Evolutionary conservation across 768 basidiomycete genomes (phyloP).

Genomic region (Krasilnikovozyma curviuscula): DNA sequence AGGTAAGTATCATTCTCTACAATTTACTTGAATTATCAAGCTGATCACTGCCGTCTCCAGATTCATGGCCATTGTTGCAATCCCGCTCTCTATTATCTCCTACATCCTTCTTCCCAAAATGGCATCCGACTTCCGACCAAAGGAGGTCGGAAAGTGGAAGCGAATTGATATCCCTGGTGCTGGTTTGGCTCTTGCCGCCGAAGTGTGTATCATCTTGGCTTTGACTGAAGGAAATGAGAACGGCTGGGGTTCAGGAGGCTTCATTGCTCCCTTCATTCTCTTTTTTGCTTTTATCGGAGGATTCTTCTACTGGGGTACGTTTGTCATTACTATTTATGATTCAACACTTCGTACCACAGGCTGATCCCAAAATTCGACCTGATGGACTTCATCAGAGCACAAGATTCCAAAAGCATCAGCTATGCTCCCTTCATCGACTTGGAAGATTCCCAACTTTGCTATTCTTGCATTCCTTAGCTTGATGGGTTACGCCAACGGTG

Average conservation of each 20-base stretch:
- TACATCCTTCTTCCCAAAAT: constrained; percentile 1
- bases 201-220: constrained; percentile 21
- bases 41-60: too few relatives aligned
- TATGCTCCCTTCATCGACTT: too few relatives aligned
- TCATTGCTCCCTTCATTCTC: background rate
- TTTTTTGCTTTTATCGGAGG: background rate
- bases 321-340: too few relatives aligned
- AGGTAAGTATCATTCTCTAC: constrained; percentile 19
- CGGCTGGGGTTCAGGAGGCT: background rate
- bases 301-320: background rate
- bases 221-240: background rate
- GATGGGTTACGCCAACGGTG: too few relatives aligned
- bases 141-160: constrained; percentile 18
- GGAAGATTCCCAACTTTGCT: too few relatives aligned
- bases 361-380: too few relatives aligned
- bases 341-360: too few relatives aligned
- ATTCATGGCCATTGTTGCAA: constrained; percentile 9
- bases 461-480: too few relatives aligned
- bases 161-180: constrained; percentile 24
- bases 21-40: too few relatives aligned
- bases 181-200: constrained; percentile 19
- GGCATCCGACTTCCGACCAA: too few relatives aligned
- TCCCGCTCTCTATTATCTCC: background rate
- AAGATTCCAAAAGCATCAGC: too few relatives aligned
- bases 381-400: too few relatives aligned